phyloP scores from a whole-genome alignment of 768 basidiomycete genomes.

The Boletus sensibilis region DNA sequence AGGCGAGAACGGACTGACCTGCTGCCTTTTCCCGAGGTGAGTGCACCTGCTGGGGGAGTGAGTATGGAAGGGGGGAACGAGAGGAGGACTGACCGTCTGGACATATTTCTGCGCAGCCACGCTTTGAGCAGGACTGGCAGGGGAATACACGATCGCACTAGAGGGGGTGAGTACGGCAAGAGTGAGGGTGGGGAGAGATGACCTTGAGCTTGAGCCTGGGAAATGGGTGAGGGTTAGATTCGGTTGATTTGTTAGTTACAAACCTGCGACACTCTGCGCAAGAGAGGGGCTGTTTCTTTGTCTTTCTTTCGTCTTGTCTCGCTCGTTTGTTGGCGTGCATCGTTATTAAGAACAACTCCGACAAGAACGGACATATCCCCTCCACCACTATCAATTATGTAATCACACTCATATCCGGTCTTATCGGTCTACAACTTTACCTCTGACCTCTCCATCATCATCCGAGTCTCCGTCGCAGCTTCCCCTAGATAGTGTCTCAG shows the following conservation, averaged over 20 bases:
- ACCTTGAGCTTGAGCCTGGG: constrained; percentile 57
- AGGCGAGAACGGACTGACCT: constrained; percentile 38
- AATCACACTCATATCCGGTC: constrained; percentile 24
- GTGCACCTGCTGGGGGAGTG: constrained; percentile 41
- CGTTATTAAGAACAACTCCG: constrained; percentile 21
- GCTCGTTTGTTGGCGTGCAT: constrained; percentile 42
- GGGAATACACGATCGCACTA: constrained; percentile 67
- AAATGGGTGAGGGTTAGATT: too few species aligned
- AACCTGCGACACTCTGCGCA: constrained; percentile 60
- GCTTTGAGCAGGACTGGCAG: constrained; percentile 65
- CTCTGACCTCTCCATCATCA: constrained; percentile 73
- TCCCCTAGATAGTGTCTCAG: constrained; percentile 72
- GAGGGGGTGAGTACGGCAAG: constrained; percentile 6
- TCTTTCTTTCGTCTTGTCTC: constrained; percentile 35
- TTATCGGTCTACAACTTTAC: constrained; percentile 31
- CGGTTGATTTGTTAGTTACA: too few species aligned
- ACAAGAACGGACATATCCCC: constrained; percentile 23
- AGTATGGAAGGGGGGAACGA: neutral
- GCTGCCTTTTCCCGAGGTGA: constrained; percentile 63
- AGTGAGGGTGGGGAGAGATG: neutral
- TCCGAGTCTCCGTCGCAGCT: constrained; percentile 74
- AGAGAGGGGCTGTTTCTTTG: constrained; percentile 48
- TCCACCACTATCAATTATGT: constrained; percentile 25
- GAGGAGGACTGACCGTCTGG: constrained; percentile 46
- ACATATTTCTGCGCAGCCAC: constrained; percentile 62